A percentile compares a stretch with the other conserved stretches of the same genome.
Conservation (phyloP, 2,329 filamentous ascomycete species). For the Coleophoma eucalyptorum region DNA sequence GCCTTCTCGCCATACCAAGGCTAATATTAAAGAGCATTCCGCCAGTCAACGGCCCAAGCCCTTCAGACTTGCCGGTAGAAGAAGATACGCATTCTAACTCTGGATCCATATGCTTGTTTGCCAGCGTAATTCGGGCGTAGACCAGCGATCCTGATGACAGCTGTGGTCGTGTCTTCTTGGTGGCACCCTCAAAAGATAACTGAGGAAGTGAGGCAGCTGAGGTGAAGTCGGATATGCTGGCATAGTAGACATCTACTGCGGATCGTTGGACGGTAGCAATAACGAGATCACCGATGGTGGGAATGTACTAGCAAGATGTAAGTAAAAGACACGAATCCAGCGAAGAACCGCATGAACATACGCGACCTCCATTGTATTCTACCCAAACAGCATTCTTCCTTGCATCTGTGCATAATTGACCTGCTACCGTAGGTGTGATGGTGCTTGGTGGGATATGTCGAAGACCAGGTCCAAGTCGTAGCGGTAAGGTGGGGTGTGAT, state of each 20-base stretch:
- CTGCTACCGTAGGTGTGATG: conserved; percentile 65
- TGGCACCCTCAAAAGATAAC: conserved; percentile 88
- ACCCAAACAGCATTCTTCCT: conserved; percentile 77
- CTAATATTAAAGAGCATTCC: conserved; percentile 87
- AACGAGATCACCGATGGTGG: conserved; percentile 77
- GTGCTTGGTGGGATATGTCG: conserved; percentile 75
- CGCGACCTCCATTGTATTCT: conserved; percentile 66
- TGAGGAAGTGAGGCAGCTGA: conserved; percentile 71
- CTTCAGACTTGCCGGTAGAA: conserved; percentile 82
- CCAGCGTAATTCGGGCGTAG: conserved; percentile 78
- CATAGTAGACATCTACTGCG: conserved; percentile 74
- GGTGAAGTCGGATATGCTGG: conserved; percentile 65
- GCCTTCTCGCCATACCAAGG: conserved; percentile 73
- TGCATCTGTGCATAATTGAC: conserved; percentile 62
- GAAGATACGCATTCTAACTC: conserved; percentile 89
- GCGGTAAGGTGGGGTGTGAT: conserved; percentile 61
- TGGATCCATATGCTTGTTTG: conserved; percentile 79
- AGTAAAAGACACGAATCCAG: conserved; percentile 1
- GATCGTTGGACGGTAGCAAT: conserved; percentile 81
- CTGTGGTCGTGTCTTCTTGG: conserved; percentile 85
- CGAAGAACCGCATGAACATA: conserved; percentile 32
- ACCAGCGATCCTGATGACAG: conserved; percentile 74
- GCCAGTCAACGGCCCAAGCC: conserved; percentile 75
- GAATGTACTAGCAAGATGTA: conserved; percentile 60
- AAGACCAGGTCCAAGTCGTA: conserved; percentile 81